Evolutionary conservation across 305 asterid species (phyloP).

Genomic region (Fraxinus velutina): DNA sequence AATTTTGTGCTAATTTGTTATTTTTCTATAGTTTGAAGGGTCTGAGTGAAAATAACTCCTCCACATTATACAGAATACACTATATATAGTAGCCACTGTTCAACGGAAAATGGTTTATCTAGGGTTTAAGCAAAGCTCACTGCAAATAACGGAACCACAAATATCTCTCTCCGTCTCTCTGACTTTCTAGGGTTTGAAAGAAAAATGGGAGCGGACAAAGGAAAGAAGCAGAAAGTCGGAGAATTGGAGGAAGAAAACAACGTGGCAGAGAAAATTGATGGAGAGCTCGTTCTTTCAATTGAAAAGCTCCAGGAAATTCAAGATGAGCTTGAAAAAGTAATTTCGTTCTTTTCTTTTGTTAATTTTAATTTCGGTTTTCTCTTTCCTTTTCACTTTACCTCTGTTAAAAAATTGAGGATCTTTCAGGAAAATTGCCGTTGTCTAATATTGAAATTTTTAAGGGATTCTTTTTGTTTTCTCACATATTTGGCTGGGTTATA

Average conservation of each 20-base stretch:
- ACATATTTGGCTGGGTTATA: background rate
- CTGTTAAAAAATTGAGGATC: background rate
- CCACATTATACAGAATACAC: background rate
- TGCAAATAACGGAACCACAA: constrained; percentile 10
- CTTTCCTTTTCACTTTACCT: background rate
- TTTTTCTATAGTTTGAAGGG: background rate
- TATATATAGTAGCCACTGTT: background rate
- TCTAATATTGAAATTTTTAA: background rate
- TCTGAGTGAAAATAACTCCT: background rate
- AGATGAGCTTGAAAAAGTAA: constrained; percentile 84
- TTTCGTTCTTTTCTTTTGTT: background rate
- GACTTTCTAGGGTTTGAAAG: constrained; percentile 22
- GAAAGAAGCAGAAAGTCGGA: constrained; percentile 74
- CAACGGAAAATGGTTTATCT: constrained; percentile 30
- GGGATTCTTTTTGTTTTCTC: background rate
- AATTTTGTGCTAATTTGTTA: background rate
- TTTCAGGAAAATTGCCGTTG: background rate
- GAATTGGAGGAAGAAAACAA: constrained; percentile 53
- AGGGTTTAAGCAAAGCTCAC: constrained; percentile 51
- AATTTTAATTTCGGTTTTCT: background rate
- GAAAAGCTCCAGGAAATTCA: constrained; percentile 87
- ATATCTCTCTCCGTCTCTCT: background rate
- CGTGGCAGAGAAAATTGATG: constrained; percentile 45
- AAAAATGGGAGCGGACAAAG: constrained; percentile 79
- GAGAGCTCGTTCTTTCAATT: constrained; percentile 58